Conservation (phyloP, 129 eudicot genomes). For the Apium graveolens region DNA sequence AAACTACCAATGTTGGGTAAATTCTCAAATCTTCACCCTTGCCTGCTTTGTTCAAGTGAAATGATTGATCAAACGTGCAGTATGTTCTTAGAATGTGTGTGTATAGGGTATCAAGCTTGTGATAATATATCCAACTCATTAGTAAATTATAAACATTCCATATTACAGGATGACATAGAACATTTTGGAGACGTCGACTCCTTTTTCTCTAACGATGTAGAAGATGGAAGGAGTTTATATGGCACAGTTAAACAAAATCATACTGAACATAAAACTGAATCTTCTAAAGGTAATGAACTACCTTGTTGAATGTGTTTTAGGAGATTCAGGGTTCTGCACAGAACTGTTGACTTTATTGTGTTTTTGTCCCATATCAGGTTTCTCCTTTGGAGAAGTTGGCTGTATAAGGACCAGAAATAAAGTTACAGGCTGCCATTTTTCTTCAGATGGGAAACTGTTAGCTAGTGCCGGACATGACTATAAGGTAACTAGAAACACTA, state of each 20-base stretch:
- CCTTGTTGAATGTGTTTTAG: background rate
- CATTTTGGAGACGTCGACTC: constrained; percentile 88
- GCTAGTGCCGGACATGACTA: constrained; percentile 99
- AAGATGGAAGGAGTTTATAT: constrained; percentile 69
- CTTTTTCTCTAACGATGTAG: constrained; percentile 77
- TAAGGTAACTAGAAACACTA: constrained; percentile 37
- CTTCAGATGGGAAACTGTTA: constrained; percentile 90
- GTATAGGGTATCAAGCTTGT: background rate
- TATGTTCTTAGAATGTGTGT: background rate
- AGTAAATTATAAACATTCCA: constrained; percentile 8
- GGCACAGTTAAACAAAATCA: constrained; percentile 64
- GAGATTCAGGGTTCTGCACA: background rate
- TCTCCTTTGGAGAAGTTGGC: constrained; percentile 85
- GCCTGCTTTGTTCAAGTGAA: background rate
- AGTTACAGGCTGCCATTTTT: constrained; percentile 94
- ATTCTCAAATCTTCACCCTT: background rate
- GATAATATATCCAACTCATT: background rate
- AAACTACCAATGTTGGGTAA: background rate
- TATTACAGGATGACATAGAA: constrained; percentile 84
- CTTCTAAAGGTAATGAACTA: constrained; percentile 55
- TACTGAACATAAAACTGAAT: constrained; percentile 64
- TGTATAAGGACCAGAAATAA: constrained; percentile 84
- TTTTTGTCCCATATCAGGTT: constrained; percentile 31
- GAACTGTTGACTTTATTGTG: background rate
- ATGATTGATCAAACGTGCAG: background rate